Evolutionary conservation across 805 yeast species (phyloP), one percentile per base, ranked within the genome.

Genomic region (Blastobotrys chiropterorum): DNA sequence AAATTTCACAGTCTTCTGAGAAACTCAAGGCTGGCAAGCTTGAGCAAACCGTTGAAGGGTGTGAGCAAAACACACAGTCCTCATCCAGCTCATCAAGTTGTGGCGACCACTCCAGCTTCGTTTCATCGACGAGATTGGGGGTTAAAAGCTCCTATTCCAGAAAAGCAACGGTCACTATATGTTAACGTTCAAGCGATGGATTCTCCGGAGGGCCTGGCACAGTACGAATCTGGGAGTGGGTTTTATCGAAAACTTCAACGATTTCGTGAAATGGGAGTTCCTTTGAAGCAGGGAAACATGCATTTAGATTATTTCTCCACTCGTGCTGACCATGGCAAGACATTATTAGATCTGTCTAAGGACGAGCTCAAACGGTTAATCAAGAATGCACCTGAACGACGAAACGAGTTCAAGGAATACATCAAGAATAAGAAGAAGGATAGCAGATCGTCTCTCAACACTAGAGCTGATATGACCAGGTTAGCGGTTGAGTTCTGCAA

Each of bases 101-200:
- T 67, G 14, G 56, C 50, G 14, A 62, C 71, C 8, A 65, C 70
- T 4, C 53, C 66, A 8, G 60, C 70, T 2, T 62, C 67, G 1
- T 63, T 63, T 46, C 57, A 59, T 56, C 62, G 70, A 30, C 57
- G 62, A n/a, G 58, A 67, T 58, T 67, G 70, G 69, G 71, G 71
- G n/a, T 62, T 67, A 38, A 67, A 67, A 56, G 49, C 62, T 22
- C 54, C 57, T 42, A 56, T 63, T 40, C 67, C 67, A 13, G 34
- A 48, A 7, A 61, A 58, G 45, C 65, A 67, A 38, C 53, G 55
- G 38, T 51, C 65, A 2, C 55, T 58, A 13, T 54, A 57, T 16
- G 51, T 67, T 26, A 56, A 57, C 30, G 61, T 64, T 17, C 44
- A 50, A 16, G 56, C 55, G 30, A 50, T 67, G 46, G 70, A 67